Evolutionary conservation across 208 protist genomes (phyloP).

Genomic region (Trypanosoma boissoni): DNA sequence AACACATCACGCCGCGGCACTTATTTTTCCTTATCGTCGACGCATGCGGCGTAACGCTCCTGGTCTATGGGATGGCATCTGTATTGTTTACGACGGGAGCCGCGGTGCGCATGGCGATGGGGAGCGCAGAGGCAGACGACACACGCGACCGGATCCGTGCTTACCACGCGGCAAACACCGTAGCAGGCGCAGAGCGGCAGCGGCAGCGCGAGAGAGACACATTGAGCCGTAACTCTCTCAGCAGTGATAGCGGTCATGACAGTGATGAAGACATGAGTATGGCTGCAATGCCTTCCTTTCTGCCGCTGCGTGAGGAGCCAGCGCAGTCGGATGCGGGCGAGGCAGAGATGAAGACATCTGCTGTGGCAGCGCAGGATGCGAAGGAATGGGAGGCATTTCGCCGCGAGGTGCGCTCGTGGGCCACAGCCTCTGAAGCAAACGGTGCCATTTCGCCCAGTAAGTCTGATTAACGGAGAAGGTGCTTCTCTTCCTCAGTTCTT

Average conservation of each 20-base stretch:
- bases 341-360: neutral
- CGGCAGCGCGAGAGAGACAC: neutral
- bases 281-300: too few relatives aligned
- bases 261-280: too few relatives aligned
- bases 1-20: constrained; percentile 29
- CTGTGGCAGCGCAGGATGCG: neutral
- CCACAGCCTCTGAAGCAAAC: neutral
- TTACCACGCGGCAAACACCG: constrained; percentile 34
- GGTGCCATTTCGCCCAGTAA: neutral
- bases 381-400: constrained; percentile 16
- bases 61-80: constrained; percentile 40
- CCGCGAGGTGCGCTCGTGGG: neutral
- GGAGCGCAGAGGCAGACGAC: constrained; percentile 20
- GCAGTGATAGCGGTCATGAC: too few relatives aligned
- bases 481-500: too few relatives aligned
- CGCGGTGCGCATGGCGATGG: constrained; percentile 32
- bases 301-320: too few relatives aligned
- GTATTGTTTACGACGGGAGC: constrained; percentile 28
- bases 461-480: constrained; percentile 15
- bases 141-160: constrained; percentile 25
- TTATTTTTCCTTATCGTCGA: constrained; percentile 31
- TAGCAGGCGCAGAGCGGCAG: constrained; percentile 20
- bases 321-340: neutral
- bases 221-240: too few relatives aligned
- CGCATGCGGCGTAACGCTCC: constrained; percentile 8